Evolutionary conservation across 306 rosid genomes (phyloP).

Genomic region (Sicyos baderoa): DNA sequence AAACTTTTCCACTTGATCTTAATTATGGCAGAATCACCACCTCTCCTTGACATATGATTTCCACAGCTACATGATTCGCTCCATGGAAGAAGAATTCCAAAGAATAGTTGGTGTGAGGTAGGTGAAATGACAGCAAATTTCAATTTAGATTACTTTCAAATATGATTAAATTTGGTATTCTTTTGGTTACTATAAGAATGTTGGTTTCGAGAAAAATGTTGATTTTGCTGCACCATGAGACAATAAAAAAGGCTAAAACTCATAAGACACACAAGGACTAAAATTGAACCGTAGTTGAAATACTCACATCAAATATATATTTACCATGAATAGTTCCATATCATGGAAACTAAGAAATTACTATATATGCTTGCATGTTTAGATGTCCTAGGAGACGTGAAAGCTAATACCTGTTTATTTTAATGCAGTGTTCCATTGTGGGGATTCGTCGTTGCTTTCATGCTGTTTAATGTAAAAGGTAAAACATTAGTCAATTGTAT

Average conservation of each 20-base stretch:
- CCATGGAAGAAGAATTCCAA: slow-evolving; percentile 98
- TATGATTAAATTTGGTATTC: not conserved
- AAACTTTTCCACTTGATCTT: slow-evolving; percentile 2
- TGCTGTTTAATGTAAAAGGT: slow-evolving; percentile 93
- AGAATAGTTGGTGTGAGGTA: slow-evolving; percentile 95
- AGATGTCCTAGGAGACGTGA: not conserved
- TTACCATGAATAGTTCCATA: not conserved
- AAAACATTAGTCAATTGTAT: slow-evolving; percentile 7
- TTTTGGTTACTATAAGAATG: not conserved
- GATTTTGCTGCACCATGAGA: not conserved
- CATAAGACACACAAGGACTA: too few relatives aligned
- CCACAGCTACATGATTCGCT: slow-evolving; percentile 93
- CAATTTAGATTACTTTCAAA: not conserved
- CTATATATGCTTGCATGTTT: not conserved
- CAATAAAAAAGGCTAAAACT: not conserved
- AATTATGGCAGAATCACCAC: slow-evolving; percentile 76
- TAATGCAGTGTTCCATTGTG: slow-evolving; percentile 72
- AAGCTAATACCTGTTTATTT: slow-evolving; percentile 1
- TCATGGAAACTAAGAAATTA: not conserved
- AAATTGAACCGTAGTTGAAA: not conserved
- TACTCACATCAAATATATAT: not conserved
- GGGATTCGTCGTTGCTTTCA: slow-evolving; percentile 94
- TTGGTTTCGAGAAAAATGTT: not conserved
- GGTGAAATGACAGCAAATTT: not conserved
- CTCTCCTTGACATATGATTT: slow-evolving; percentile 66